Evolutionary conservation across 176 grass and related monocot genomes (phyloP).

Genomic region (Chrysopogon serrulatus): DNA sequence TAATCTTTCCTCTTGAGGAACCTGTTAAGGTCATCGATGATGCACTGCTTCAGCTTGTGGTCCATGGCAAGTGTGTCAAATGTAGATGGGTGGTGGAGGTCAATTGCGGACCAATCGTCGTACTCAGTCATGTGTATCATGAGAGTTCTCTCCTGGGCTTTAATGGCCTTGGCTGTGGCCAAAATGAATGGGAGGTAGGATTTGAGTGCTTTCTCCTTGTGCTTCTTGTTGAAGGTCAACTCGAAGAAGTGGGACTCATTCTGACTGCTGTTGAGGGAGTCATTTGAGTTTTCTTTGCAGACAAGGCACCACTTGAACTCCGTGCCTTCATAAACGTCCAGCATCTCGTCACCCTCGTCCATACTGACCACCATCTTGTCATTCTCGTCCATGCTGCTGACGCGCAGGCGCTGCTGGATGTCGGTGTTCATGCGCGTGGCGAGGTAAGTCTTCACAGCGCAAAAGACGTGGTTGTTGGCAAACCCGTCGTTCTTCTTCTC

Average conservation of each 20-base stretch:
- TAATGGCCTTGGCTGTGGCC: slow-evolving; percentile 49
- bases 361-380: slow-evolving; percentile 48
- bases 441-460: slow-evolving; percentile 50
- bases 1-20: slow-evolving; percentile 84
- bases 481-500: slow-evolving; percentile 55
- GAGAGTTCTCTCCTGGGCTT: slow-evolving; percentile 45
- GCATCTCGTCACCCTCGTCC: slow-evolving; percentile 59
- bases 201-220: slow-evolving; percentile 60
- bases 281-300: neutral
- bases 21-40: slow-evolving; percentile 60
- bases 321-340: slow-evolving; percentile 35
- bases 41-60: slow-evolving; percentile 40
- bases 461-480: slow-evolving; percentile 38
- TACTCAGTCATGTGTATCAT: slow-evolving; percentile 57
- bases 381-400: slow-evolving; percentile 31
- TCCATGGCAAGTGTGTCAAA: slow-evolving; percentile 82
- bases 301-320: slow-evolving; percentile 61
- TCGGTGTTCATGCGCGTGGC: slow-evolving; percentile 30
- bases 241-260: slow-evolving; percentile 39
- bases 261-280: neutral
- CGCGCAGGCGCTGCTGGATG: slow-evolving; percentile 38
- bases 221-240: slow-evolving; percentile 63
- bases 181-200: slow-evolving; percentile 69
- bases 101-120: slow-evolving; percentile 43
- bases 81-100: slow-evolving; percentile 76